phyloP scores from a whole-genome alignment of 2,329 filamentous ascomycete species.

The Sclerotinia trifoliorum region DNA sequence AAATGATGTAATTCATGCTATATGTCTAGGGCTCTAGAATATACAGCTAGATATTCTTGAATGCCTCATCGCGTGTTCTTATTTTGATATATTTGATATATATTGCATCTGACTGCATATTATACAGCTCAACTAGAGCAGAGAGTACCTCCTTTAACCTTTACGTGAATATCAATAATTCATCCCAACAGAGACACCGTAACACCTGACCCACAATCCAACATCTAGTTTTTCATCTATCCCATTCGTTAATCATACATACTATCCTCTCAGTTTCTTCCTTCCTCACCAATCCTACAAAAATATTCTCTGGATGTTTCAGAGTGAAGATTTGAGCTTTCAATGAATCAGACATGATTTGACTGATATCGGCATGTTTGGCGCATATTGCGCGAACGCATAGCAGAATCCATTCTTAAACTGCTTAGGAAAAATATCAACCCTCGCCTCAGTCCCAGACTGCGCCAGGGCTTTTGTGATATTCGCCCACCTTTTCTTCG shows the following conservation, averaged over 20 bases:
- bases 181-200: not conserved
- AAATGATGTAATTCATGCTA: no score
- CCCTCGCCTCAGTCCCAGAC: no score
- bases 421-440: not conserved
- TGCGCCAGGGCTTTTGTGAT: conserved; percentile 69
- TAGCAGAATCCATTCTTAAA: not conserved
- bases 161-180: not conserved
- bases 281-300: not conserved
- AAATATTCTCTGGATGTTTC: not conserved
- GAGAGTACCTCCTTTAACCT: not conserved
- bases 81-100: not conserved
- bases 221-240: not conserved
- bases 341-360: not conserved
- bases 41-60: not conserved
- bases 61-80: not conserved
- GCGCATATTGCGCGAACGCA: not conserved
- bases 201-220: not conserved
- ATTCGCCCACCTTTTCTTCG: conserved; percentile 73
- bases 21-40: no score
- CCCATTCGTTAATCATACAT: conserved; percentile 7
- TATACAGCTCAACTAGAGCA: conserved; percentile 15
- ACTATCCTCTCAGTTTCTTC: not conserved
- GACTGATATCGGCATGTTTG: not conserved
- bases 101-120: not conserved
- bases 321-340: not conserved